These are phyloP conservation scores for Cylindricascospora bacillispora DNA, from an alignment of 1,139 yeast species.

Conservation along the genomic window DNA sequence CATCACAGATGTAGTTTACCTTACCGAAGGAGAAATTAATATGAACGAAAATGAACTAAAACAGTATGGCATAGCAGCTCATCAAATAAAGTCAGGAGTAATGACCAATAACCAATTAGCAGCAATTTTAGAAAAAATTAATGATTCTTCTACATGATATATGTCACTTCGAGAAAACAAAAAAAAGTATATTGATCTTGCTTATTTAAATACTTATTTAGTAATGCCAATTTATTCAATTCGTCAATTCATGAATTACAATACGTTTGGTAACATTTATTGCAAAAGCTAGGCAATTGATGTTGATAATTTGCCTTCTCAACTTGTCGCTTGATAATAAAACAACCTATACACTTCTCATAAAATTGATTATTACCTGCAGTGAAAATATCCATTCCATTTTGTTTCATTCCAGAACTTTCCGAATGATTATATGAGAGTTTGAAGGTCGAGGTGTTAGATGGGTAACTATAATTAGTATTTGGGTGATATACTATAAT, in stretches of 20 bases:
- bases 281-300: constrained; percentile 24
- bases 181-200: too few relatives aligned
- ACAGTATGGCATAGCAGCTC: constrained; percentile 34
- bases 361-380: constrained; percentile 30
- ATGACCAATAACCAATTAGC: constrained; percentile 27
- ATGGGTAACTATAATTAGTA: constrained; percentile 28
- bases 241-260: constrained; percentile 27
- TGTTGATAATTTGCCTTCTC: constrained; percentile 30
- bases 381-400: constrained; percentile 43
- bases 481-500: constrained; percentile 43
- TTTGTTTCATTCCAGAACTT: constrained; percentile 33
- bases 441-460: constrained; percentile 53
- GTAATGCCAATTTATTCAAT: neutral
- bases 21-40: constrained; percentile 34
- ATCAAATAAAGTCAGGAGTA: constrained; percentile 29
- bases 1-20: constrained; percentile 45
- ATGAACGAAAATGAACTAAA: constrained; percentile 35
- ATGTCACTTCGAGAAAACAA: too few relatives aligned
- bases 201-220: too few relatives aligned
- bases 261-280: constrained; percentile 28
- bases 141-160: too few relatives aligned
- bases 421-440: constrained; percentile 36
- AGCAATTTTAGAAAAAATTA: constrained; percentile 26
- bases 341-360: constrained; percentile 46
- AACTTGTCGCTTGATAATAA: constrained; percentile 41